A percentile compares a stretch with the other conserved stretches of the same genome.
Evolutionary conservation across 495 filamentous ascomycete species (phyloP).

Genomic region (Aspergillus indologenus): DNA sequence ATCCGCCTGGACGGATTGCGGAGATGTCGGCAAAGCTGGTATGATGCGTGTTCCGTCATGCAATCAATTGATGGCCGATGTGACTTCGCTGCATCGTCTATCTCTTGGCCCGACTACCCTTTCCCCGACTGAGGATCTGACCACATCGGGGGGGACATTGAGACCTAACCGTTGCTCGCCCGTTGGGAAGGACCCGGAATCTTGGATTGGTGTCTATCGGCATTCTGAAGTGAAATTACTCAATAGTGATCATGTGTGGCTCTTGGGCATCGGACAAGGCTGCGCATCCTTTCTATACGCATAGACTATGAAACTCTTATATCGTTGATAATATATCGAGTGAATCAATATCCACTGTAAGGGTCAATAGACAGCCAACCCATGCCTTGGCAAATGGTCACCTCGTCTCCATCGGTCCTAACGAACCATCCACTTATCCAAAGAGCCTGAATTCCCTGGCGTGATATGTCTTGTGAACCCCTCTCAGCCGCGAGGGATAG

Average conservation of each 20-base stretch:
- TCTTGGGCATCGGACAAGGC: background rate
- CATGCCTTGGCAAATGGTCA: background rate
- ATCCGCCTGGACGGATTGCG: background rate
- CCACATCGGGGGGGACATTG: background rate
- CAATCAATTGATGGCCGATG: background rate
- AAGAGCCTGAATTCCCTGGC: background rate
- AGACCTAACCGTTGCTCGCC: background rate
- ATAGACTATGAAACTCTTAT: background rate
- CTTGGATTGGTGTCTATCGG: background rate
- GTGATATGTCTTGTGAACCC: background rate
- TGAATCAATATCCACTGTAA: background rate
- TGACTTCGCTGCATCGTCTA: background rate
- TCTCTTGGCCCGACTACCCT: background rate
- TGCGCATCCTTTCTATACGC: background rate
- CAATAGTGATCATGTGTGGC: background rate
- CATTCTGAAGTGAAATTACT: background rate
- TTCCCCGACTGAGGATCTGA: background rate
- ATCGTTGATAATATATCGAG: background rate
- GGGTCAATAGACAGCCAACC: background rate
- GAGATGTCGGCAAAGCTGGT: background rate
- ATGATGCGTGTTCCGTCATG: background rate
- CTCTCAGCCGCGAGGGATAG: conserved; percentile 39
- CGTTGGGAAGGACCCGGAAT: background rate
- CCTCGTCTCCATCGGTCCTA: no score
- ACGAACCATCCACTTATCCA: no score